Conservation (phyloP, 2,329 filamentous ascomycete genomes). For the Stemphylium beticola region DNA sequence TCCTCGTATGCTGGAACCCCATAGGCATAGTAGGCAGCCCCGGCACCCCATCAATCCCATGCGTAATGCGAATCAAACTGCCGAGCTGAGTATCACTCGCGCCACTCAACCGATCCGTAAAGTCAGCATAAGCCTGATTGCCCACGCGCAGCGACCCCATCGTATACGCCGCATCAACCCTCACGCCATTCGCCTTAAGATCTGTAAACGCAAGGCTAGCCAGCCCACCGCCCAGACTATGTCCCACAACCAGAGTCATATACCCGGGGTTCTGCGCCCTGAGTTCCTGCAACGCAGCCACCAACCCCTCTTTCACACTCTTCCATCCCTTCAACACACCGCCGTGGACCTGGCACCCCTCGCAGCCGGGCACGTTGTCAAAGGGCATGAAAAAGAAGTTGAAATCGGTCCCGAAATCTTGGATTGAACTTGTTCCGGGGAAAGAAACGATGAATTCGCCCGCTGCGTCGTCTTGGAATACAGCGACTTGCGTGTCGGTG, state of each 20-base stretch:
- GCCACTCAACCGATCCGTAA: slow-evolving; percentile 51
- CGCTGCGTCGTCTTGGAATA: slow-evolving; percentile 18
- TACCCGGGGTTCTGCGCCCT: slow-evolving; percentile 57
- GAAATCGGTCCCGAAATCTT: slow-evolving; percentile 22
- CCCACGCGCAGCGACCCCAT: slow-evolving; percentile 68
- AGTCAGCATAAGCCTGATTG: slow-evolving; percentile 61
- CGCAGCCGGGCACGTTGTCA: slow-evolving; percentile 24
- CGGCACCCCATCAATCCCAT: slow-evolving; percentile 69
- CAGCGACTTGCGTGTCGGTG: slow-evolving; percentile 19
- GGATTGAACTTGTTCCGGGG: slow-evolving; percentile 14
- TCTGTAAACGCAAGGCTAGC: slow-evolving; percentile 59
- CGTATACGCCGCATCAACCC: slow-evolving; percentile 18
- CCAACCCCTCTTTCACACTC: slow-evolving; percentile 54
- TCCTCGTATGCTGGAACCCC: slow-evolving; percentile 68
- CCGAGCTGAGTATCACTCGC: slow-evolving; percentile 53
- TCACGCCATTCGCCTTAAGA: slow-evolving; percentile 10
- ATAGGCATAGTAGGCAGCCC: slow-evolving; percentile 65
- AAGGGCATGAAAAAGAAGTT: slow-evolving; percentile 15
- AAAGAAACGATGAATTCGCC: slow-evolving; percentile 22
- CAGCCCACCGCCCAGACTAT: slow-evolving; percentile 71
- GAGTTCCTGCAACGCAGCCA: slow-evolving; percentile 54
- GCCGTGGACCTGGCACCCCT: slow-evolving; percentile 59
- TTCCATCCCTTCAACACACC: slow-evolving; percentile 65
- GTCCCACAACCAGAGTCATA: slow-evolving; percentile 63
- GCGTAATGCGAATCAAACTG: slow-evolving; percentile 68